These are phyloP conservation scores for Lathyrus aphaca DNA, from an alignment of 306 rosid genomes.

Conservation along the genomic window DNA sequence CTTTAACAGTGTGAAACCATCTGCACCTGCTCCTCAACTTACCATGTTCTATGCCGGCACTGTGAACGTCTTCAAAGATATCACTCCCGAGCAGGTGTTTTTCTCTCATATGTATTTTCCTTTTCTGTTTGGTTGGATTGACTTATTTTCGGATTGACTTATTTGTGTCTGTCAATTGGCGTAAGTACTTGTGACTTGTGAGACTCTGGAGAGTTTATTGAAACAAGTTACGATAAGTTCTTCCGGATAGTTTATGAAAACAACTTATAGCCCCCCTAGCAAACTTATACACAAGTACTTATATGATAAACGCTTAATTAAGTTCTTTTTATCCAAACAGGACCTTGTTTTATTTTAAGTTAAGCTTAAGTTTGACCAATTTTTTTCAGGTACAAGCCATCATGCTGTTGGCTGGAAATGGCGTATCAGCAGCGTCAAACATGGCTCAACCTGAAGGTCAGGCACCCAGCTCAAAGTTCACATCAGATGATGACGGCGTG, in stretches of 20 bases:
- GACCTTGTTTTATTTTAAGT: not conserved
- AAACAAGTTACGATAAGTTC: not conserved
- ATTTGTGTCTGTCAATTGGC: not conserved
- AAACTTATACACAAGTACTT: not conserved
- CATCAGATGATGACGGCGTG: conserved; percentile 42
- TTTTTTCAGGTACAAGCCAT: conserved; percentile 77
- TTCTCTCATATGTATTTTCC: not conserved
- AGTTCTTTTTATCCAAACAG: not conserved
- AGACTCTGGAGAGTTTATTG: not conserved
- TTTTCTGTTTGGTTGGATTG: not conserved
- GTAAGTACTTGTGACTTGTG: not conserved
- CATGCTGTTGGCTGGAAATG: conserved; percentile 71
- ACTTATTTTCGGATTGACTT: not conserved
- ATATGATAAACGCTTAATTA: not conserved
- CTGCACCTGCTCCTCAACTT: conserved; percentile 64
- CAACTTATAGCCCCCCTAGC: not conserved
- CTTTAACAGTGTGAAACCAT: conserved; percentile 50
- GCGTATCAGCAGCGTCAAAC: conserved; percentile 44
- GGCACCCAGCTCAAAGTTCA: conserved; percentile 50
- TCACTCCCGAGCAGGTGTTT: conserved; percentile 77
- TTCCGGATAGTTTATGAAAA: not conserved
- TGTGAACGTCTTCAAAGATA: conserved; percentile 69
- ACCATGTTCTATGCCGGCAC: conserved; percentile 82
- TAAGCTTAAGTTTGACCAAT: conserved; percentile 32
- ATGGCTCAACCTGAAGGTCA: conserved; percentile 48